These are phyloP conservation scores for Oxytropis ochrocephala DNA, from an alignment of 306 rosid genomes.

Conservation along the genomic window DNA sequence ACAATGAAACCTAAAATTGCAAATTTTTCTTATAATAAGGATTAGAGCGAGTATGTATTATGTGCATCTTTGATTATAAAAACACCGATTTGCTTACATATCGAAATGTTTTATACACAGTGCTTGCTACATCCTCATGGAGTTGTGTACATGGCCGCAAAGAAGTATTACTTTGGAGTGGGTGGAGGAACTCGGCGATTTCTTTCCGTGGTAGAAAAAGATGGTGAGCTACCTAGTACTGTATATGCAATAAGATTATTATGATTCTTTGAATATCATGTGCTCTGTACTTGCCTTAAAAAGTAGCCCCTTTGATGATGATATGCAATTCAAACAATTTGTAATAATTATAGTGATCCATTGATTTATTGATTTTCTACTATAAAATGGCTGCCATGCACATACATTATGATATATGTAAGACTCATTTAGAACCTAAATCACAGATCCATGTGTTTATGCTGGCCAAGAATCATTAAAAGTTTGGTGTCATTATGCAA, in stretches of 20 bases:
- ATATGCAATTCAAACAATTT: not conserved
- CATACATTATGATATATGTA: not conserved
- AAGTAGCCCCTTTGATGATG: not conserved
- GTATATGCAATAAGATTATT: not conserved
- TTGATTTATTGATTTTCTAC: not conserved
- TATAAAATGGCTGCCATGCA: not conserved
- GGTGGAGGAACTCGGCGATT: conserved; percentile 85
- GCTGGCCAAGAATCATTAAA: not conserved
- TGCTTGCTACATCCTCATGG: conserved; percentile 53
- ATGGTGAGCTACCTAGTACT: conserved; percentile 53
- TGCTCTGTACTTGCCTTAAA: not conserved
- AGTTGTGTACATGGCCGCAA: conserved; percentile 75
- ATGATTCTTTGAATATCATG: not conserved
- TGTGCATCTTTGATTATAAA: conserved; percentile 3
- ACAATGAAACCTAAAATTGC: too few relatives aligned
- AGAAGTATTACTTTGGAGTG: conserved; percentile 95
- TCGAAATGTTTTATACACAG: conserved; percentile 36
- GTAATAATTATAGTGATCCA: not conserved
- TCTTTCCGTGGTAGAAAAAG: conserved; percentile 70
- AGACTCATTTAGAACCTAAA: not conserved
- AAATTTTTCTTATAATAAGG: too few relatives aligned
- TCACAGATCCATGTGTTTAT: not conserved
- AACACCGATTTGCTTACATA: conserved; percentile 10
- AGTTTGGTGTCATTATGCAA: not conserved
- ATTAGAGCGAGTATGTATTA: too few relatives aligned